A percentile compares a stretch with the other conserved stretches of the same genome.
Evolutionary conservation across 2,329 filamentous ascomycete genomes (phyloP).

Genomic region (Fusarium cicatricum): DNA sequence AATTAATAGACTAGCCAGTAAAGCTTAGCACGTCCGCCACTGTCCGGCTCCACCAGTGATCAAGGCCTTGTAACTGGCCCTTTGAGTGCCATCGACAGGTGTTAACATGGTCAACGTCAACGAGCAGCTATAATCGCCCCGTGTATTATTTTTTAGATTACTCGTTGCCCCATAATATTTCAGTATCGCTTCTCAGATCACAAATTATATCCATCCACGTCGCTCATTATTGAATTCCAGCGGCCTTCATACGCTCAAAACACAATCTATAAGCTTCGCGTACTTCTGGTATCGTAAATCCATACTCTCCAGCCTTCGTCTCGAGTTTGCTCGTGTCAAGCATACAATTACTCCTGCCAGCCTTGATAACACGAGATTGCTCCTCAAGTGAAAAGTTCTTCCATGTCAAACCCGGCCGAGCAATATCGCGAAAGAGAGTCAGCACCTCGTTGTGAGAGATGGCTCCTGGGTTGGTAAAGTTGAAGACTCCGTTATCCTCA

Average conservation of each 20-base stretch:
- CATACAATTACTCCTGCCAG: constrained; percentile 71
- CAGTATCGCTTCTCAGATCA: no score
- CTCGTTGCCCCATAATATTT: no score
- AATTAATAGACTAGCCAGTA: no score
- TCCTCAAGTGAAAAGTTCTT: constrained; percentile 73
- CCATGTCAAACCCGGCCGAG: constrained; percentile 68
- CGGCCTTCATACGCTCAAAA: constrained; percentile 70
- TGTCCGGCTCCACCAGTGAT: no score
- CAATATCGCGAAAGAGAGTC: constrained; percentile 67
- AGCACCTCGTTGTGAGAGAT: constrained; percentile 78
- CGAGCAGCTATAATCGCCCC: no score
- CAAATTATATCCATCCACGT: no score
- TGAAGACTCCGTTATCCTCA: constrained; percentile 70
- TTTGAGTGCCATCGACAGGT: no score
- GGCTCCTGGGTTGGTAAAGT: constrained; percentile 75
- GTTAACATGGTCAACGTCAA: no score
- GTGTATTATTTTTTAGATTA: no score
- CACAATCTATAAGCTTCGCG: constrained; percentile 68
- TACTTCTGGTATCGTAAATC: constrained; percentile 66
- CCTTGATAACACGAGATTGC: constrained; percentile 73
- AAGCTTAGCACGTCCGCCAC: no score
- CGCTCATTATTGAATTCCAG: no score
- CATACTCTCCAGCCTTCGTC: constrained; percentile 67
- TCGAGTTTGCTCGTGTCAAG: constrained; percentile 69
- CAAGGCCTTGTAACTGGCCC: no score